phyloP scores from a whole-genome alignment of 129 eudicot species.

The Saussurea involucrata region DNA sequence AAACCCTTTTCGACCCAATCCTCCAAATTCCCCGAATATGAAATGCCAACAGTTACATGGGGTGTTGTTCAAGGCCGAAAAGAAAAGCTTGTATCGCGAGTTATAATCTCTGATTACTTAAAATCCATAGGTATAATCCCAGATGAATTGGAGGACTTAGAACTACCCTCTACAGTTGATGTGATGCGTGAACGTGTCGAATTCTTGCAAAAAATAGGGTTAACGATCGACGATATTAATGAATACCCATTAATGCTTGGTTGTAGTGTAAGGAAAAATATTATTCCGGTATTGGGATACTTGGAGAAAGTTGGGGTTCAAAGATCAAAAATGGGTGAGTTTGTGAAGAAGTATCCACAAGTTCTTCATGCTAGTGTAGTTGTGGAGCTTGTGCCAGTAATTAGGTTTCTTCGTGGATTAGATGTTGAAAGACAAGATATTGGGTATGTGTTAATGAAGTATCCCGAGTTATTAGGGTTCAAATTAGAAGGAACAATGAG shows the following conservation, averaged over 20 bases:
- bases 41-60: slow-evolving; percentile 84
- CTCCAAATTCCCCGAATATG: slow-evolving; percentile 61
- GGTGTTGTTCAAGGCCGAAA: slow-evolving; percentile 78
- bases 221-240: slow-evolving; percentile 61
- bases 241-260: slow-evolving; percentile 76
- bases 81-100: slow-evolving; percentile 62
- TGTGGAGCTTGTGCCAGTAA: slow-evolving; percentile 64
- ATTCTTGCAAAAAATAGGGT: slow-evolving; percentile 64
- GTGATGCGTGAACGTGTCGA: slow-evolving; percentile 80
- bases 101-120: slow-evolving; percentile 57
- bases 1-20: slow-evolving; percentile 50
- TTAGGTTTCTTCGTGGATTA: slow-evolving; percentile 63
- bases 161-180: slow-evolving; percentile 62
- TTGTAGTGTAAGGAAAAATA: slow-evolving; percentile 68
- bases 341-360: slow-evolving; percentile 63
- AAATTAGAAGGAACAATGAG: slow-evolving; percentile 80
- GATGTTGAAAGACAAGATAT: slow-evolving; percentile 66
- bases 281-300: slow-evolving; percentile 68
- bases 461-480: slow-evolving; percentile 69
- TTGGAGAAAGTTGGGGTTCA: slow-evolving; percentile 66
- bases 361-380: slow-evolving; percentile 69
- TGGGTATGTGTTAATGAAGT: slow-evolving; percentile 62
- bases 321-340: slow-evolving; percentile 52
- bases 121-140: slow-evolving; percentile 60
- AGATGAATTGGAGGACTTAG: slow-evolving; percentile 59